Conservation (phyloP, 305 asterid genomes). For the Rubia tinctorum region DNA sequence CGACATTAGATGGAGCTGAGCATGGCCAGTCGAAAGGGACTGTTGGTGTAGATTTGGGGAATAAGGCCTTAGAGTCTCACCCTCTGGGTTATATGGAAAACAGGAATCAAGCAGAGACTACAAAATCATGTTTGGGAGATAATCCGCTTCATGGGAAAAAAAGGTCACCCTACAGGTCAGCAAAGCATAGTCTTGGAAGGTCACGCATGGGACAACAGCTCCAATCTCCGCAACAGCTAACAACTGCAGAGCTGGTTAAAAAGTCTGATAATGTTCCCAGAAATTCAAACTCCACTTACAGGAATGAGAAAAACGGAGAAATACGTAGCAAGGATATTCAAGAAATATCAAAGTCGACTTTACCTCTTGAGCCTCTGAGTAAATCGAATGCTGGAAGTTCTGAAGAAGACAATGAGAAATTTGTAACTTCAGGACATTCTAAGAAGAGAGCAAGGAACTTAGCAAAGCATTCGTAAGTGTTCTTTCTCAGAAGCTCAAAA, state of each 20-base stretch:
- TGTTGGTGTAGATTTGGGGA: constrained; percentile 26
- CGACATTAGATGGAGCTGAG: constrained; percentile 21
- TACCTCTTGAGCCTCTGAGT: constrained; percentile 11
- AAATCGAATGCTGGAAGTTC: constrained; percentile 34
- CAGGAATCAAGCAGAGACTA: constrained; percentile 32
- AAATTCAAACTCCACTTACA: constrained; percentile 19
- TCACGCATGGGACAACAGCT: constrained; percentile 9
- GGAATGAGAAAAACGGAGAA: constrained; percentile 24
- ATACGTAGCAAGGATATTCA: constrained; percentile 28
- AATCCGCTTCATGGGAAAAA: constrained; percentile 27
- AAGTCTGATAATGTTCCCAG: constrained; percentile 24
- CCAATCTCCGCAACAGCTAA: constrained; percentile 17
- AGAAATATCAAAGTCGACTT: constrained; percentile 11
- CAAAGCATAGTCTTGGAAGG: constrained; percentile 10
- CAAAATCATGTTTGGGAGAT: constrained; percentile 22
- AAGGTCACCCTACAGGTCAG: constrained; percentile 12
- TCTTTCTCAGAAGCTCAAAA: background rate
- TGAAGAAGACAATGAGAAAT: constrained; percentile 41
- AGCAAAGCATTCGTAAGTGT: constrained; percentile 41
- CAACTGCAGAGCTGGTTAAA: constrained; percentile 21
- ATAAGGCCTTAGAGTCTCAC: constrained; percentile 24
- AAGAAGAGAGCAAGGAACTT: constrained; percentile 37
- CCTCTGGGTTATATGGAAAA: constrained; percentile 22
- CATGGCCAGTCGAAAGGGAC: constrained; percentile 26
- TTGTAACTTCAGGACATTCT: constrained; percentile 31